Conservation (phyloP, 106 monocot species). For the Dendrobium huoshanense region DNA sequence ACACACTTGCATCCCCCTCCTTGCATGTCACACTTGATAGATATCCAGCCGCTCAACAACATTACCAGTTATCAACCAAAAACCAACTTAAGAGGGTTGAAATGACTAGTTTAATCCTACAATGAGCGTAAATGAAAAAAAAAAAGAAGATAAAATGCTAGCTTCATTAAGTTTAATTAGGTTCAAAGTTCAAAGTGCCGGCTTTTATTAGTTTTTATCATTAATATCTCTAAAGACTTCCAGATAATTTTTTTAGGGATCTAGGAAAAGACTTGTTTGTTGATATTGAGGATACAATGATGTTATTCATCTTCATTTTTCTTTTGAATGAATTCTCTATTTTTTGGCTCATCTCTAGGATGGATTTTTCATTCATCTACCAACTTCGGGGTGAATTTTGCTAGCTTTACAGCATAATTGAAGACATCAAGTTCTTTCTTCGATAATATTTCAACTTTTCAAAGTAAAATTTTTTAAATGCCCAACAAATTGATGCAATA, state of each 20-base stretch:
- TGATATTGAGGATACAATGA: not conserved
- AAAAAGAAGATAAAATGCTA: too few relatives aligned
- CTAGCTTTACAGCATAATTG: not conserved
- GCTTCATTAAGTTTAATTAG: too few relatives aligned
- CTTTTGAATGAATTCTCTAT: not conserved
- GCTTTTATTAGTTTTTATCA: not conserved
- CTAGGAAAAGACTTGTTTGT: not conserved
- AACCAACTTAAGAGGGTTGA: too few relatives aligned
- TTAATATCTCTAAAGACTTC: not conserved
- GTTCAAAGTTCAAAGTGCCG: not conserved
- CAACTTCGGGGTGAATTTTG: not conserved
- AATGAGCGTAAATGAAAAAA: too few relatives aligned
- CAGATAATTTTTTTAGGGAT: not conserved
- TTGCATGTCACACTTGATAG: not conserved
- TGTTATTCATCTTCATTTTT: not conserved
- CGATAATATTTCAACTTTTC: too few relatives aligned
- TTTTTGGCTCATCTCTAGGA: too few relatives aligned
- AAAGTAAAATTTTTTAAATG: too few relatives aligned
- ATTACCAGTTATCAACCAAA: too few relatives aligned
- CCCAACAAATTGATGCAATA: too few relatives aligned
- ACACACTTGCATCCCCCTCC: not conserved
- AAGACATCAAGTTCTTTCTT: not conserved
- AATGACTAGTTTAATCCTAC: too few relatives aligned
- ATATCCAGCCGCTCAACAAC: too few relatives aligned
- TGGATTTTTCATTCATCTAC: not conserved